Percentiles rank a stretch among this genome's conserved stretches.
These are phyloP conservation scores for Coleophoma crateriformis DNA, from an alignment of 2,329 filamentous ascomycete genomes.

Conservation along the genomic window DNA sequence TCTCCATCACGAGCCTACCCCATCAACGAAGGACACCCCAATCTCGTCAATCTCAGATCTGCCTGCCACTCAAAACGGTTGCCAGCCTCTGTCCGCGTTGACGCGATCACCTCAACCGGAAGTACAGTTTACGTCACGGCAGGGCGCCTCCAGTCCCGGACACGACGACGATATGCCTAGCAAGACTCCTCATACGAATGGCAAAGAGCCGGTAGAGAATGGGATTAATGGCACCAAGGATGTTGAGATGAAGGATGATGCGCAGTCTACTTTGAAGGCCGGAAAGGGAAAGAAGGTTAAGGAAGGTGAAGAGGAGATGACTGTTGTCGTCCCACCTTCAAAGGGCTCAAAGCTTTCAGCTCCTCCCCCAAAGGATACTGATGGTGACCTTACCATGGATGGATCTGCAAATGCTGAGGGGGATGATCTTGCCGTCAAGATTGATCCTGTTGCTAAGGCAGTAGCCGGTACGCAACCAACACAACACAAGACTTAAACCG, in stretches of 20 bases:
- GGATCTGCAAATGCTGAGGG: slow-evolving; percentile 32
- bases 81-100: background rate
- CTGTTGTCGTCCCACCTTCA: slow-evolving; percentile 70
- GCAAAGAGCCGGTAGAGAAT: slow-evolving; percentile 65
- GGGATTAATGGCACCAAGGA: slow-evolving; percentile 61
- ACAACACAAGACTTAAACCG: no score
- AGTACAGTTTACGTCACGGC: slow-evolving; percentile 15
- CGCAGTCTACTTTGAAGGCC: slow-evolving; percentile 50
- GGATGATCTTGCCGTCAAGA: slow-evolving; percentile 40
- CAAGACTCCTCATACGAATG: slow-evolving; percentile 62
- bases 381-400: slow-evolving; percentile 69
- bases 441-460: slow-evolving; percentile 56
- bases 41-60: background rate
- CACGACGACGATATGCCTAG: slow-evolving; percentile 51
- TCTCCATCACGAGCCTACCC: background rate
- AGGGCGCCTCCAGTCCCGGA: slow-evolving; percentile 8
- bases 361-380: slow-evolving; percentile 51
- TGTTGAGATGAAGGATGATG: slow-evolving; percentile 65
- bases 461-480: slow-evolving; percentile 47
- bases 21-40: background rate
- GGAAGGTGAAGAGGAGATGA: slow-evolving; percentile 75
- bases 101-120: slow-evolving; percentile 16
- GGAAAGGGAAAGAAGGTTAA: slow-evolving; percentile 60
- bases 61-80: no score
- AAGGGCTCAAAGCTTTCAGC: slow-evolving; percentile 57